Base-by-base conservation (phyloP, 2,329 filamentous ascomycete species). In the Hymenoscyphus scutula region DNA sequence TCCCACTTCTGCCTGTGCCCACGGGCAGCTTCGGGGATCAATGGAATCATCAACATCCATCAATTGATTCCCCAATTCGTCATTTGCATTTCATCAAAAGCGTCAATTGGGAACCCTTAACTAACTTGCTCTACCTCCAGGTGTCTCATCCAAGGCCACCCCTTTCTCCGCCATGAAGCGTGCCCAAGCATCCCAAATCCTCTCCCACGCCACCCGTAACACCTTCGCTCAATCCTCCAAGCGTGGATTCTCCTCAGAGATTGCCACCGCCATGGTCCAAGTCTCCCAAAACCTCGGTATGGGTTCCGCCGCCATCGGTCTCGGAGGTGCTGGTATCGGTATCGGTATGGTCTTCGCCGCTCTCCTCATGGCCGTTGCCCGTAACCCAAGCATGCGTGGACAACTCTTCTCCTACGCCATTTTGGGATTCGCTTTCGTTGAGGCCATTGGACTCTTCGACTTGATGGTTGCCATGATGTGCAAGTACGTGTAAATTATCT, bases 381-480 rank as follows among this genome's bases (percentile, higher is more conserved):
- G 91, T 84, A 96, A 96, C 90, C 91, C 91, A 77, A 90, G 89
- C 77, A 90, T 96, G 83, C 89, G 91, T 84, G 91, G 91, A 79
- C 92, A 96, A 87, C 91, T 96, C 77, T 96, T 95, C 90, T 91
- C 90, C 74, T 94, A 95, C 83, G 91, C 91, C 86, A 94, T 95
- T 90, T 84, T 95, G 78, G 91, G 91, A 84, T 95, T 95, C 84
- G 91, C 91, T 78, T 95, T 95, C 89, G 91, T 93, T 81, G 91
- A 95, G 81, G 91, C 91, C 82, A 92, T 91, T 75, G 89, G 89
- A 89, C 87, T 91, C 77, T 91, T 91, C 88, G 89, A 91, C 77
- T 88, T 91, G 77, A 92, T 92, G 89, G 86, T 92, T 91, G 89
- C 89, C 83, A 90, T 92, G 84, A 92, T 92, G 89, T 90, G 89